A percentile compares a stretch with the other conserved stretches of the same genome.
These are phyloP conservation scores for Cercospora berteroae DNA, from an alignment of 2,329 filamentous ascomycete species.

Conservation along the genomic window DNA sequence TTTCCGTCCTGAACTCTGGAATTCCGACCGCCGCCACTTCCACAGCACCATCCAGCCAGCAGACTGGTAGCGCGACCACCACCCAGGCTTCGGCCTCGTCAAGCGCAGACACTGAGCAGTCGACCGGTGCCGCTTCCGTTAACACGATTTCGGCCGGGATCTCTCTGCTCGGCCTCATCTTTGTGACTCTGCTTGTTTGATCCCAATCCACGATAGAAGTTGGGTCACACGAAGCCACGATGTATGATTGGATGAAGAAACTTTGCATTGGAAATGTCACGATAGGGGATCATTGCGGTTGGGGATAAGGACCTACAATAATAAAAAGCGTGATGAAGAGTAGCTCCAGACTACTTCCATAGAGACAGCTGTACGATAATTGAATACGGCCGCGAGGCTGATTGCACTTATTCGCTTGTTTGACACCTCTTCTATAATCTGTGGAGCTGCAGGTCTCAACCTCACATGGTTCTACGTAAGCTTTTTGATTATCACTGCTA, in stretches of 20 bases:
- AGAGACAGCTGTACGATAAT: background rate
- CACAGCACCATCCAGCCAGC: conserved; percentile 13
- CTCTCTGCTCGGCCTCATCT: conserved; percentile 29
- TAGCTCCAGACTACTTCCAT: background rate
- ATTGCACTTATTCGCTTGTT: background rate
- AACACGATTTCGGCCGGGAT: conserved; percentile 18
- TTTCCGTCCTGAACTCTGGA: conserved; percentile 27
- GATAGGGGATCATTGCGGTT: background rate
- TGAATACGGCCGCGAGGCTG: background rate
- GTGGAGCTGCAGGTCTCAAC: no score
- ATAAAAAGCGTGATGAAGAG: background rate
- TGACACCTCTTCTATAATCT: no score
- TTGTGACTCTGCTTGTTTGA: conserved; percentile 6
- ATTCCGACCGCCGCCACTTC: conserved; percentile 14
- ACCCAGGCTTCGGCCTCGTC: conserved; percentile 9
- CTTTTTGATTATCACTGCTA: no score
- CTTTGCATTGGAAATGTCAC: background rate
- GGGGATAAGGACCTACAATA: background rate
- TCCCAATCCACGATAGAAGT: background rate
- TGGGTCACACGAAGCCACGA: background rate
- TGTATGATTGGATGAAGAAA: background rate
- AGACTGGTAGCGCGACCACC: conserved; percentile 10
- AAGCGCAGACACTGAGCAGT: conserved; percentile 13
- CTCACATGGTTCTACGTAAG: no score
- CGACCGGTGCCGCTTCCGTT: conserved; percentile 21